A percentile compares a stretch with the other conserved stretches of the same genome.
Conservation (phyloP, 371 early-diverging fungal genomes). For the Phascolomyces articulosus region DNA sequence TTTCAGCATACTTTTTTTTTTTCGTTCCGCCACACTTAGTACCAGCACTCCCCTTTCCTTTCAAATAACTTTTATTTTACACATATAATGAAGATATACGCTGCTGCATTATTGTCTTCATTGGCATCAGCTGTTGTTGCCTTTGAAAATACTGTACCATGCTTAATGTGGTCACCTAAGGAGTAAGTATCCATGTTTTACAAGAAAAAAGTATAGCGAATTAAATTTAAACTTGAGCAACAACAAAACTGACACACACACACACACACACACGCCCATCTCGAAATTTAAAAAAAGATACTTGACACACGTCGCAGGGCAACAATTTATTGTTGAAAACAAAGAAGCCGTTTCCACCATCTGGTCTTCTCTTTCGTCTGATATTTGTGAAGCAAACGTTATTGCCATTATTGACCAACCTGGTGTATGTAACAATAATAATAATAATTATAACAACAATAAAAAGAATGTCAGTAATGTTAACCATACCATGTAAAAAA, state of each 20-base stretch:
- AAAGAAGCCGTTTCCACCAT: conserved; percentile 33
- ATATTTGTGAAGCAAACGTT: conserved; percentile 42
- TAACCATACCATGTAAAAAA: too few species aligned
- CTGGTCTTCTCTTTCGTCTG: conserved; percentile 29
- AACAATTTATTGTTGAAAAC: conserved; percentile 38
- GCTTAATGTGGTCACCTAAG: conserved; percentile 27
- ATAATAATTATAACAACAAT: neutral
- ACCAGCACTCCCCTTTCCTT: too few species aligned
- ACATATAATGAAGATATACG: conserved; percentile 22
- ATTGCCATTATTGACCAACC: conserved; percentile 52
- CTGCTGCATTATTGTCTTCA: conserved; percentile 20
- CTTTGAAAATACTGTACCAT: conserved; percentile 26
- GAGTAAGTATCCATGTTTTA: conserved; percentile 17
- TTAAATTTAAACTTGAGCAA: too few species aligned
- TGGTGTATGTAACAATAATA: conserved; percentile 27
- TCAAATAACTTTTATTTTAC: too few species aligned
- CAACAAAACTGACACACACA: neutral
- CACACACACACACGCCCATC: neutral
- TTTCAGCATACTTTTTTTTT: neutral
- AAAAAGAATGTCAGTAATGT: neutral
- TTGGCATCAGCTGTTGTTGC: conserved; percentile 23
- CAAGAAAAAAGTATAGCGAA: too few species aligned
- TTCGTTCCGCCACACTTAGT: neutral
- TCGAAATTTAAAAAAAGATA: conserved; percentile 21
- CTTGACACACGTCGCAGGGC: conserved; percentile 16